These are phyloP conservation scores for Boletales sp. DNA, from an alignment of 768 basidiomycete genomes.

Conservation along the genomic window DNA sequence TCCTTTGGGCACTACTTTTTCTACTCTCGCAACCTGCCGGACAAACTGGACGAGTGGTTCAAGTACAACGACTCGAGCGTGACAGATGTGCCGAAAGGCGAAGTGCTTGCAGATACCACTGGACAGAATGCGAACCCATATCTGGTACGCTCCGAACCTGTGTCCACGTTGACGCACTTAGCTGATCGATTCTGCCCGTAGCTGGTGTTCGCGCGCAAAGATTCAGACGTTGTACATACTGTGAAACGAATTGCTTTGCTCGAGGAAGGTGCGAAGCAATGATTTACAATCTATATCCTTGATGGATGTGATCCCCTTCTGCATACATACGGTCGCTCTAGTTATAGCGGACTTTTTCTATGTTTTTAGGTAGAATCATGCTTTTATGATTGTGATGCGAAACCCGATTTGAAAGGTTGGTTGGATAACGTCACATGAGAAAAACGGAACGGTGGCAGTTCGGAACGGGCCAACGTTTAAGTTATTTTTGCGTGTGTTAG, in stretches of 20 bases:
- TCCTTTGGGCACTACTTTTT: constrained; percentile 96
- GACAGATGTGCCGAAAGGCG: constrained; percentile 67
- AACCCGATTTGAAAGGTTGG: too few species aligned
- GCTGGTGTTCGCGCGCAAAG: constrained; percentile 84
- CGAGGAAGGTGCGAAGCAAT: constrained; percentile 27
- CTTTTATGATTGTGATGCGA: not conserved
- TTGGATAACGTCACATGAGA: too few species aligned
- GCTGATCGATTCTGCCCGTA: constrained; percentile 26
- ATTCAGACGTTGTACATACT: constrained; percentile 73
- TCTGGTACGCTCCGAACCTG: constrained; percentile 50
- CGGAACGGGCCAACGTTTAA: too few species aligned
- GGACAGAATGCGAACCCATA: constrained; percentile 89
- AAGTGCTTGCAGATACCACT: constrained; percentile 88
- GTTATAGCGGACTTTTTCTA: constrained; percentile 4
- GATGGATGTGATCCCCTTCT: constrained; percentile 14
- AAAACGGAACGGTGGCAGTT: too few species aligned
- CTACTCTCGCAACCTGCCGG: constrained; percentile 85
- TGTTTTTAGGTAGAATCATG: constrained; percentile 12
- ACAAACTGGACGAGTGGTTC: constrained; percentile 82
- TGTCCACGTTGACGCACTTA: not conserved
- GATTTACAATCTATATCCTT: constrained; percentile 27
- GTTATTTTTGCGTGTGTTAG: too few species aligned
- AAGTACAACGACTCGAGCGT: constrained; percentile 96
- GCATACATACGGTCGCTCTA: constrained; percentile 9
- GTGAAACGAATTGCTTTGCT: constrained; percentile 56